Evolutionary conservation across 2,329 filamentous ascomycete genomes (phyloP).

Genomic region (Pseudogymnoascus sp.): DNA sequence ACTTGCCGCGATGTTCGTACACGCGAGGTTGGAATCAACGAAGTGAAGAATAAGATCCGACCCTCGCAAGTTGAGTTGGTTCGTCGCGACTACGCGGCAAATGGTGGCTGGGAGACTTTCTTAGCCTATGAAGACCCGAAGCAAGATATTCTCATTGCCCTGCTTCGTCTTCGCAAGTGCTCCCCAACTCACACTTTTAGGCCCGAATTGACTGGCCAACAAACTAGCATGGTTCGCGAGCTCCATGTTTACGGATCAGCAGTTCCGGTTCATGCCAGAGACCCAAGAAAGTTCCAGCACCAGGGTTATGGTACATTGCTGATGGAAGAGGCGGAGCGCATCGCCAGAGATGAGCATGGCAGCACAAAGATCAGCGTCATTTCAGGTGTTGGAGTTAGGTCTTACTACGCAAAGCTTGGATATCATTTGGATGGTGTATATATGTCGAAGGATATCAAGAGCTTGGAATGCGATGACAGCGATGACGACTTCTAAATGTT

Average conservation of each 20-base stretch:
- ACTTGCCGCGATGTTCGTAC: constrained; percentile 94
- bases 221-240: constrained; percentile 85
- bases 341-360: constrained; percentile 87
- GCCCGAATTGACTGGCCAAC: constrained; percentile 74
- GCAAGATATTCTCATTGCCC: constrained; percentile 91
- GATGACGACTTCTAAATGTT: not conserved
- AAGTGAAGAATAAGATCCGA: constrained; percentile 97
- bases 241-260: constrained; percentile 95
- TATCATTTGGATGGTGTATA: constrained; percentile 92
- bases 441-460: constrained; percentile 45
- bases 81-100: constrained; percentile 85
- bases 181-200: constrained; percentile 87
- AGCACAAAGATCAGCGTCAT: constrained; percentile 95
- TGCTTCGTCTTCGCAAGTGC: constrained; percentile 84
- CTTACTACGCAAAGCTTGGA: constrained; percentile 88
- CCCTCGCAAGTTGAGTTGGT: constrained; percentile 95
- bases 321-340: constrained; percentile 97
- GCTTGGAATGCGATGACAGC: constrained; percentile 3
- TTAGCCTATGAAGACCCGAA: constrained; percentile 96
- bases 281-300: constrained; percentile 96
- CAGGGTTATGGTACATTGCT: constrained; percentile 92
- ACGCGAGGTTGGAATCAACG: constrained; percentile 94
- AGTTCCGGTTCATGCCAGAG: constrained; percentile 91
- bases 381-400: constrained; percentile 91
- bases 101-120: constrained; percentile 98